These are phyloP conservation scores for Tephrocybe sp. DNA, from an alignment of 768 basidiomycete genomes.

Conservation along the genomic window DNA sequence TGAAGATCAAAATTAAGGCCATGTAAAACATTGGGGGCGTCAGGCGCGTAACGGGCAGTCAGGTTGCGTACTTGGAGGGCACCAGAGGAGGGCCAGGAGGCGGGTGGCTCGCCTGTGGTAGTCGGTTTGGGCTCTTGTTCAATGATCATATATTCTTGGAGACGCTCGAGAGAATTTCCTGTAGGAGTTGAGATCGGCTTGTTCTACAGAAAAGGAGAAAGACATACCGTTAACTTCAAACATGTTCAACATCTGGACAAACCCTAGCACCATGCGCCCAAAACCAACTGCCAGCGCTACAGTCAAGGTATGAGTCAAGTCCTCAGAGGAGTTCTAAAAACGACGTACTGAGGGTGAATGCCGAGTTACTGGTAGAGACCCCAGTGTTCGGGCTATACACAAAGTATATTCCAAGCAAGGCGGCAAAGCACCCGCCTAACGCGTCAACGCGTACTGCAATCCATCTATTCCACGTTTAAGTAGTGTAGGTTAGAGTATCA, in stretches of 20 bases:
- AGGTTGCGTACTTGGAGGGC: constrained; percentile 12
- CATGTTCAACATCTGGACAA: constrained; percentile 37
- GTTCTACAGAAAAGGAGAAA: not conserved
- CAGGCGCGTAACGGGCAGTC: constrained; percentile 50
- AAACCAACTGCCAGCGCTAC: constrained; percentile 39
- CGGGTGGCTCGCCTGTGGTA: constrained; percentile 46
- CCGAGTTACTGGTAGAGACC: constrained; percentile 11
- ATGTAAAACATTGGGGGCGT: constrained; percentile 20
- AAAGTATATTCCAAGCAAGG: constrained; percentile 50
- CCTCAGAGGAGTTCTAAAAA: not conserved
- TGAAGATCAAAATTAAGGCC: constrained; percentile 46
- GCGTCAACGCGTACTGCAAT: constrained; percentile 50
- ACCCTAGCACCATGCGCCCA: constrained; percentile 48
- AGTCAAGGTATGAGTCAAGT: not conserved
- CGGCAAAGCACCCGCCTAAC: constrained; percentile 52
- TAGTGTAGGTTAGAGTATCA: not conserved
- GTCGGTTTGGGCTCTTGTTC: constrained; percentile 48
- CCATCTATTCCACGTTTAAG: constrained; percentile 30
- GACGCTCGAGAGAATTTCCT: constrained; percentile 53
- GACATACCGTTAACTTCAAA: constrained; percentile 41
- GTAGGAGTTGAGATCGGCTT: not conserved
- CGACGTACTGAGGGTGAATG: constrained; percentile 14
- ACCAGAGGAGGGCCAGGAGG: constrained; percentile 53
- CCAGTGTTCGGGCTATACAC: constrained; percentile 48
- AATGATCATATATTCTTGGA: constrained; percentile 57